phyloP scores from a whole-genome alignment of 2,329 filamentous ascomycete species.

The Sporothrix sp. region DNA sequence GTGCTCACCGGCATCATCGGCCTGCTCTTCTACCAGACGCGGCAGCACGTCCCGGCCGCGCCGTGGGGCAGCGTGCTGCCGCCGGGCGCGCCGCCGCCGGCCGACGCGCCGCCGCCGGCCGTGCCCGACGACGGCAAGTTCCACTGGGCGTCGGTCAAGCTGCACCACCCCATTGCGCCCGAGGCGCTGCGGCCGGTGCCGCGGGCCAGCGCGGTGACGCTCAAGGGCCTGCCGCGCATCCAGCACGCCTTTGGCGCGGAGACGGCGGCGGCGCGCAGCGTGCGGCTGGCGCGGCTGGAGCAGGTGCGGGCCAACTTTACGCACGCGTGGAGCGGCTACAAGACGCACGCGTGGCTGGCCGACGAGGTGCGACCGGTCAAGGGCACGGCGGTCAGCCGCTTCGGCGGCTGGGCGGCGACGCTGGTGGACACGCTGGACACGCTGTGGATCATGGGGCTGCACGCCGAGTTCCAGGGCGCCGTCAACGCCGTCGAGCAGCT shows the following conservation, averaged over 20 bases:
- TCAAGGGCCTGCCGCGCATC: slow-evolving; percentile 24
- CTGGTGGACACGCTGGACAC: slow-evolving; percentile 58
- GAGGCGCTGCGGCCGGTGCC: slow-evolving; percentile 13
- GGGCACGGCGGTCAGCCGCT: slow-evolving; percentile 35
- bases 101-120: background rate
- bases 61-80: background rate
- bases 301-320: slow-evolving; percentile 42
- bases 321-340: slow-evolving; percentile 52
- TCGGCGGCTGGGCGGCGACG: slow-evolving; percentile 56
- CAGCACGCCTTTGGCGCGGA: slow-evolving; percentile 31
- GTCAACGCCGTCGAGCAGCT: slow-evolving; percentile 47
- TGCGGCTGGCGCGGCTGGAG: slow-evolving; percentile 30
- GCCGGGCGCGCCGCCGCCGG: background rate
- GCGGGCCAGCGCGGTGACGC: background rate
- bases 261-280: slow-evolving; percentile 24
- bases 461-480: slow-evolving; percentile 54
- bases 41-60: background rate
- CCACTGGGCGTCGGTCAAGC: slow-evolving; percentile 14
- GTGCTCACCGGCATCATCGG: slow-evolving; percentile 10
- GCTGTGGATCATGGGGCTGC: slow-evolving; percentile 64
- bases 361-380: slow-evolving; percentile 53
- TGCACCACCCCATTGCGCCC: slow-evolving; percentile 15
- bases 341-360: slow-evolving; percentile 50
- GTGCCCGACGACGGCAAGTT: slow-evolving; percentile 13
- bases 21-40: slow-evolving; percentile 13